Percentiles rank a stretch among this genome's conserved stretches.
These are phyloP conservation scores for Saturnispora silvae DNA, from an alignment of 805 yeast genomes.

Conservation along the genomic window DNA sequence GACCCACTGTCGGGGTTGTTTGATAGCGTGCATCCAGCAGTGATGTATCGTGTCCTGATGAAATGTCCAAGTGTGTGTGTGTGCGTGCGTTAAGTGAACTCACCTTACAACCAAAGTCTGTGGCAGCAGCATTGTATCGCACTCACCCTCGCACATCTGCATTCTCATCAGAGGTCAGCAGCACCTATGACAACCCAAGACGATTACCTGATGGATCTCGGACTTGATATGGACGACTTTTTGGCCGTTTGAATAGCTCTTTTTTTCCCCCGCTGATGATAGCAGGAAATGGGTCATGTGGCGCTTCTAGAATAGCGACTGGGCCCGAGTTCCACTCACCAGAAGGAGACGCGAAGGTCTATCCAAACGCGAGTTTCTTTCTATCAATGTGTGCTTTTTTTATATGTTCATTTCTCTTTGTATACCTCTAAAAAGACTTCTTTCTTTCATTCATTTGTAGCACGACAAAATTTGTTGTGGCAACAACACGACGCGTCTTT, in stretches of 20 bases:
- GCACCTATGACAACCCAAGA: conserved; percentile 29
- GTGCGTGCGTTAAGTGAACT: too few species aligned
- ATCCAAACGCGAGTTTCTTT: too few species aligned
- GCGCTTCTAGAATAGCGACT: conserved; percentile 4
- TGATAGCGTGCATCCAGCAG: conserved; percentile 34
- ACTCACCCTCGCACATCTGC: neutral
- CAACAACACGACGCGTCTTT: neutral
- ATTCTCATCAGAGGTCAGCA: conserved; percentile 24
- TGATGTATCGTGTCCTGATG: conserved; percentile 21
- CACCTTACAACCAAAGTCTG: neutral
- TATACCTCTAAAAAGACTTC: too few species aligned
- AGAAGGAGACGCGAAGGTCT: too few species aligned
- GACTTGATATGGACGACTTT: conserved; percentile 7
- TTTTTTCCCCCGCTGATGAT: too few species aligned
- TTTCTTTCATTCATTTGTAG: too few species aligned
- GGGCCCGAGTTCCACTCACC: neutral
- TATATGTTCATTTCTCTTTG: too few species aligned
- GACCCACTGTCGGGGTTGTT: conserved; percentile 20
- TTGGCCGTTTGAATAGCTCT: neutral
- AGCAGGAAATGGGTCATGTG: too few species aligned
- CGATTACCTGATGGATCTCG: conserved; percentile 23
- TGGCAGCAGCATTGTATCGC: neutral
- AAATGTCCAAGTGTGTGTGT: too few species aligned
- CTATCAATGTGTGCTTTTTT: neutral
- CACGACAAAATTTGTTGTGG: neutral